These are phyloP conservation scores for Sextonia rubra DNA, from an alignment of 164 flowering plant genomes.

Conservation along the genomic window DNA sequence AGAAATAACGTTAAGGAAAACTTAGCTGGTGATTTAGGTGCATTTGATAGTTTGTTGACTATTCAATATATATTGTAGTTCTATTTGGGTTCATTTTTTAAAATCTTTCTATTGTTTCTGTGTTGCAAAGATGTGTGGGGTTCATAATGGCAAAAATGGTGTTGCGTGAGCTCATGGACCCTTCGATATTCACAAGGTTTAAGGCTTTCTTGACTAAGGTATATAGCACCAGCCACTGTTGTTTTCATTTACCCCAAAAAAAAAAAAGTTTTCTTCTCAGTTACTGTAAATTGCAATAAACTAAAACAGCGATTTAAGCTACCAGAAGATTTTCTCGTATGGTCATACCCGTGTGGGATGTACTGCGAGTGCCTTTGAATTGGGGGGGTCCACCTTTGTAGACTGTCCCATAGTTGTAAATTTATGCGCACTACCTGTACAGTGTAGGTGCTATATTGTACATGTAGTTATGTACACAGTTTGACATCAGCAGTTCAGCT, in stretches of 20 bases:
- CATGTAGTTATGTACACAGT: too few species aligned
- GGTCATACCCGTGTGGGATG: too few species aligned
- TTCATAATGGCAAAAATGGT: constrained; percentile 99
- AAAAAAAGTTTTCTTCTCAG: too few species aligned
- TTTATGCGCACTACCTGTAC: too few species aligned
- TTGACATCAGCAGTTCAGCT: too few species aligned
- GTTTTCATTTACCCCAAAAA: neutral
- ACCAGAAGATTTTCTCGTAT: too few species aligned
- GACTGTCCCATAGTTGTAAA: too few species aligned
- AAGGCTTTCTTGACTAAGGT: constrained; percentile 86
- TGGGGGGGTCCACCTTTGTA: too few species aligned
- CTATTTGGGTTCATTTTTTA: neutral
- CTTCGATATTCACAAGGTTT: constrained; percentile 58
- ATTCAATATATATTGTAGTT: neutral
- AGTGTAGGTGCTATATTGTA: too few species aligned
- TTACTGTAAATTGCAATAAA: too few species aligned
- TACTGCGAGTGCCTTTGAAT: too few species aligned
- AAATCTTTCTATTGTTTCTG: constrained; percentile 8
- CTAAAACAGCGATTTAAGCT: too few species aligned
- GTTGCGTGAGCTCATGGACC: constrained; percentile 91
- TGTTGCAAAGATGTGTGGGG: constrained; percentile 74
- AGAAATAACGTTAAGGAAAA: neutral
- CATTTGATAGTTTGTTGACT: neutral
- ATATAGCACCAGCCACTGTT: constrained; percentile 3
- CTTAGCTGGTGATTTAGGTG: neutral